Percentiles rank a stretch among this genome's conserved stretches.
Conservation (phyloP, 2,329 filamentous ascomycete genomes). For the Paecilomyces fulvus region DNA sequence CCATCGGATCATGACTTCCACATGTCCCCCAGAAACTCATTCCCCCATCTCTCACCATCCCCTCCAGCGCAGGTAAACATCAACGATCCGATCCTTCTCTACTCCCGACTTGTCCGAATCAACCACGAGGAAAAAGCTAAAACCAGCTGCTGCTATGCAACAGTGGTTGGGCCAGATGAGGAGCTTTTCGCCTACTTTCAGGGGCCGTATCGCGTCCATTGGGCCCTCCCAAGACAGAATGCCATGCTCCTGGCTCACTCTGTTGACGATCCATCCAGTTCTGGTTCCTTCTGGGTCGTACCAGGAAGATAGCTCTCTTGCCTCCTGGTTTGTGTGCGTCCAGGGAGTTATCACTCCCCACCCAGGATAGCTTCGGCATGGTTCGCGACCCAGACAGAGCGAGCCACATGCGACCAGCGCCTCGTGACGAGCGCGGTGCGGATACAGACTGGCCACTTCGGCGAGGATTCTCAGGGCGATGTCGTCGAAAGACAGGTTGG, state of each 20-base stretch:
- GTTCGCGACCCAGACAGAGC: slow-evolving; percentile 62
- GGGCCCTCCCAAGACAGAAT: slow-evolving; percentile 51
- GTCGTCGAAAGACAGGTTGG: slow-evolving; percentile 32
- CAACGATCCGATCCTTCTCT: slow-evolving; percentile 9
- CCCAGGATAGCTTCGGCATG: slow-evolving; percentile 59
- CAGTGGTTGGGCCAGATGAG: slow-evolving; percentile 72
- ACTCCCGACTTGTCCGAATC: slow-evolving; percentile 43
- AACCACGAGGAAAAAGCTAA: slow-evolving; percentile 63
- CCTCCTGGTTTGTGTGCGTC: slow-evolving; percentile 24
- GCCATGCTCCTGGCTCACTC: slow-evolving; percentile 69
- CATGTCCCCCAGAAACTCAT: neutral
- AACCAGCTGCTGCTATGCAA: slow-evolving; percentile 64
- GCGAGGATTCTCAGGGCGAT: slow-evolving; percentile 61
- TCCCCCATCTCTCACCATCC: neutral
- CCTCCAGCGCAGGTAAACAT: neutral
- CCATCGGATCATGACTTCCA: neutral
- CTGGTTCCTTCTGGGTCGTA: slow-evolving; percentile 16
- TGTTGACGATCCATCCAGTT: slow-evolving; percentile 56
- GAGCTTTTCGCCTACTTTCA: slow-evolving; percentile 58
- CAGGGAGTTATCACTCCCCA: slow-evolving; percentile 62
- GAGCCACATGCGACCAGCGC: slow-evolving; percentile 59
- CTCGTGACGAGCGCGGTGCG: slow-evolving; percentile 44
- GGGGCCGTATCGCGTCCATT: slow-evolving; percentile 37
- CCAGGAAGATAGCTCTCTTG: neutral
- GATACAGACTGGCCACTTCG: slow-evolving; percentile 61